Conservation (phyloP, 2,329 filamentous ascomycete species). For the Lasiodiplodia hormozganensis region DNA sequence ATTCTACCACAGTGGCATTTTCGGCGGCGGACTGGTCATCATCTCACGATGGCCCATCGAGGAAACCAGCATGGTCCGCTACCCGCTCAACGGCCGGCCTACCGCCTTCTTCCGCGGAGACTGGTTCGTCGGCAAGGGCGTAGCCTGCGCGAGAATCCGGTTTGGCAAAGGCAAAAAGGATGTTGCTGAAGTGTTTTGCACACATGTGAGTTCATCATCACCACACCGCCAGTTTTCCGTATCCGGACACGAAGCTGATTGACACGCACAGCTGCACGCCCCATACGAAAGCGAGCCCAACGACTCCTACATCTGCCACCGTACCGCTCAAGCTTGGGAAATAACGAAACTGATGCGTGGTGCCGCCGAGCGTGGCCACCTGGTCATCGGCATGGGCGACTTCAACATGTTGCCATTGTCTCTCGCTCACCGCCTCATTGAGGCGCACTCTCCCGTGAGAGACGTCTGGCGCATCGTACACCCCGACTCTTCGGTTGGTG, state of each 20-base stretch:
- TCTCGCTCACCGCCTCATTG: constrained; percentile 82
- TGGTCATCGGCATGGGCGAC: constrained; percentile 87
- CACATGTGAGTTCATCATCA: constrained; percentile 64
- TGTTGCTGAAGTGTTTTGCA: constrained; percentile 88
- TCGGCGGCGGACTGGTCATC: constrained; percentile 88
- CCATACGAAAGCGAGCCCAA: constrained; percentile 81
- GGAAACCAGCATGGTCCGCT: constrained; percentile 83
- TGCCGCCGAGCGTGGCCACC: constrained; percentile 78
- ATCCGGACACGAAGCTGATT: constrained; percentile 34
- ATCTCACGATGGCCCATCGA: constrained; percentile 91
- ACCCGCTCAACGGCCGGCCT: constrained; percentile 90
- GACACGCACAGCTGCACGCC: constrained; percentile 71
- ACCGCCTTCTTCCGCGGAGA: constrained; percentile 94
- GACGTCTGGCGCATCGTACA: constrained; percentile 88
- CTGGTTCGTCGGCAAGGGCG: constrained; percentile 95
- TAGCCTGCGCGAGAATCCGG: constrained; percentile 81
- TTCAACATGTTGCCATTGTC: constrained; percentile 96
- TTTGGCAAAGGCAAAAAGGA: constrained; percentile 70
- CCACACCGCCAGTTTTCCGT: constrained; percentile 12
- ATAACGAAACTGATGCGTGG: constrained; percentile 86
- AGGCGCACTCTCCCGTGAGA: constrained; percentile 75
- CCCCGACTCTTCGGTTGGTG: constrained; percentile 82
- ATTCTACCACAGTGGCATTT: constrained; percentile 89
- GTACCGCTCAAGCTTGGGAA: constrained; percentile 93
- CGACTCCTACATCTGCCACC: constrained; percentile 89